Evolutionary conservation across 2,329 filamentous ascomycete genomes (phyloP).

Genomic region (Ceratocystis cubensis): DNA sequence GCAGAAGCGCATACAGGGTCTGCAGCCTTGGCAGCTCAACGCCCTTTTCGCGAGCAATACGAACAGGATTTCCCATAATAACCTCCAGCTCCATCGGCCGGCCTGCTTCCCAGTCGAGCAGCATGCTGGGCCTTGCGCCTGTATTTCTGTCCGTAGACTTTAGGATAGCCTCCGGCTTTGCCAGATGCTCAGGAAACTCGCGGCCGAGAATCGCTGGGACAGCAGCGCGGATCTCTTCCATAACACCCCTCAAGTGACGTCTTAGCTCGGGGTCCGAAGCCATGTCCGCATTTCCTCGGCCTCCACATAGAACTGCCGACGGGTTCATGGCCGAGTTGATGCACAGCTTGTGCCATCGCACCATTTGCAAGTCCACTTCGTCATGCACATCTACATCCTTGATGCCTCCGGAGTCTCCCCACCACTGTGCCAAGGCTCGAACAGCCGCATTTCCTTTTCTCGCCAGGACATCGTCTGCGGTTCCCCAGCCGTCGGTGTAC

Average conservation of each 20-base stretch:
- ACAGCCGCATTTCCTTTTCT: conserved; percentile 34
- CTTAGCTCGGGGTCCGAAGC: conserved; percentile 49
- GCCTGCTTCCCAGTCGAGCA: conserved; percentile 56
- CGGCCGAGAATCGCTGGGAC: conserved; percentile 50
- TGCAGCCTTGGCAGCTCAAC: conserved; percentile 55
- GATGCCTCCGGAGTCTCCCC: conserved; percentile 45
- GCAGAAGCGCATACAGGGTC: conserved; percentile 52
- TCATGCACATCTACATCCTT: conserved; percentile 52
- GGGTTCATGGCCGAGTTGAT: conserved; percentile 69
- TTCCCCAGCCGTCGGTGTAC: conserved; percentile 41
- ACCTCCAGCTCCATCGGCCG: conserved; percentile 59
- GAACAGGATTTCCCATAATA: conserved; percentile 57
- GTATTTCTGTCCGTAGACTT: conserved; percentile 50
- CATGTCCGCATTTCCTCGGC: conserved; percentile 54
- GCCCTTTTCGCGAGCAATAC: conserved; percentile 49
- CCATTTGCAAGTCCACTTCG: conserved; percentile 54
- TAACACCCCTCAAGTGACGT: conserved; percentile 50
- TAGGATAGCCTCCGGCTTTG: conserved; percentile 49
- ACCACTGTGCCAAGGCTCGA: conserved; percentile 39
- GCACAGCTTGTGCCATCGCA: conserved; percentile 65
- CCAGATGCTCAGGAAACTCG: conserved; percentile 47
- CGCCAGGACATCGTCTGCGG: conserved; percentile 26
- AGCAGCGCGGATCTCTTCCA: conserved; percentile 55
- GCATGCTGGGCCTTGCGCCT: conserved; percentile 54
- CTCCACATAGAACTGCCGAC: conserved; percentile 53